These are phyloP conservation scores for Xanthoconium stramineum DNA, from an alignment of 768 basidiomycete species.

Conservation along the genomic window DNA sequence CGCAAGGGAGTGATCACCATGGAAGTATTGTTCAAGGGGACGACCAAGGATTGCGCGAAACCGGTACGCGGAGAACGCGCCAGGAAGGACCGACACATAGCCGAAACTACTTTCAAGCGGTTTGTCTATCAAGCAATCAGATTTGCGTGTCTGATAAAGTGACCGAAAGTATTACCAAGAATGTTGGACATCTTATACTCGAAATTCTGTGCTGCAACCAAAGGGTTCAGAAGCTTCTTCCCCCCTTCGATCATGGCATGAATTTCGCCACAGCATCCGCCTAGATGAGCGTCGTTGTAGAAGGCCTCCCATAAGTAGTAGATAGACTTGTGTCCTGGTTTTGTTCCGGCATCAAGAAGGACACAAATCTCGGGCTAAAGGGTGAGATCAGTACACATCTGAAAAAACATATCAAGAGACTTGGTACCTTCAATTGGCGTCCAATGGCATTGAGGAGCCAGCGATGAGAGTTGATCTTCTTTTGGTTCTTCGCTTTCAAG, in stretches of 20 bases:
- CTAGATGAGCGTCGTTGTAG: constrained; percentile 73
- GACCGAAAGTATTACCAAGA: constrained; percentile 48
- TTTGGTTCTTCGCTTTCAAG: constrained; percentile 91
- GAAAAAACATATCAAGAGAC: constrained; percentile 12
- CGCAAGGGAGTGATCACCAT: constrained; percentile 85
- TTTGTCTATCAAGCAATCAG: constrained; percentile 55
- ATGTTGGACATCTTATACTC: constrained; percentile 99
- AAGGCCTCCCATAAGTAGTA: constrained; percentile 95
- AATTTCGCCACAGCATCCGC: constrained; percentile 92
- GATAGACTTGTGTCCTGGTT: constrained; percentile 94
- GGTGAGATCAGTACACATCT: background rate
- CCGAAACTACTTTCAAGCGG: constrained; percentile 95
- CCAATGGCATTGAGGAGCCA: constrained; percentile 97
- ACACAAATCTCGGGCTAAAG: constrained; percentile 86
- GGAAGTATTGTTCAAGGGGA: constrained; percentile 82
- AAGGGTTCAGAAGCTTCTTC: constrained; percentile 84
- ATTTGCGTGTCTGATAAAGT: background rate
- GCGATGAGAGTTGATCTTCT: constrained; percentile 94
- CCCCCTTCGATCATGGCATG: constrained; percentile 96
- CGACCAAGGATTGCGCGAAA: constrained; percentile 88
- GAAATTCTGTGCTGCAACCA: constrained; percentile 94
- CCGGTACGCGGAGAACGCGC: constrained; percentile 97
- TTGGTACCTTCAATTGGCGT: constrained; percentile 61
- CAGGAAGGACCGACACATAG: constrained; percentile 92
- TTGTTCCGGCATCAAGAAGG: constrained; percentile 92